These are phyloP conservation scores for Fabrea salina DNA, from an alignment of 169 alveolate genomes.

Conservation along the genomic window DNA sequence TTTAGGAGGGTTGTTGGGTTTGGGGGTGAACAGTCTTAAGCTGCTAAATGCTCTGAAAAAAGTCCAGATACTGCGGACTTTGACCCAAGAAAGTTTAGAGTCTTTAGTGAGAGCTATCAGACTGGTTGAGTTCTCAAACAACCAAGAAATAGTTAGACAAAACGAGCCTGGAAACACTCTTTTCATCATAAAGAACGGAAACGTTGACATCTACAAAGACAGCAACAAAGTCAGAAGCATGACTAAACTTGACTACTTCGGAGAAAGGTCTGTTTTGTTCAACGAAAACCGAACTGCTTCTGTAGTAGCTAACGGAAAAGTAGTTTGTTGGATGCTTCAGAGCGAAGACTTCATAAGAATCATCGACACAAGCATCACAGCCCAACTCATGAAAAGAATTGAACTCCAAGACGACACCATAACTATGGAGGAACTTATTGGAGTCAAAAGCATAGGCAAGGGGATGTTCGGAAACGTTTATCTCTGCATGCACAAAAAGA, in stretches of 20 bases:
- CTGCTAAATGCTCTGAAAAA: background rate
- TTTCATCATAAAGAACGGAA: conserved; percentile 24
- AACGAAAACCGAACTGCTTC: conserved; percentile 39
- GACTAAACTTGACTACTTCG: conserved; percentile 7
- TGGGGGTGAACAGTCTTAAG: conserved; percentile 57
- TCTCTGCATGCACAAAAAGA: background rate
- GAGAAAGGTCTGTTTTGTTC: conserved; percentile 42
- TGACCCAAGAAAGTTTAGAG: background rate
- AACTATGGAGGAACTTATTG: conserved; percentile 77
- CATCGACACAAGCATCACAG: conserved; percentile 53
- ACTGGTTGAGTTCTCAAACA: background rate
- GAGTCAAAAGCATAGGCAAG: conserved; percentile 80
- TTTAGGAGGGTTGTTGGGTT: conserved; percentile 37
- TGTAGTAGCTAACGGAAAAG: conserved; percentile 38
- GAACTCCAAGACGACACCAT: conserved; percentile 90
- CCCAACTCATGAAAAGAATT: conserved; percentile 39
- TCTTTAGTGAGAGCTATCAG: background rate
- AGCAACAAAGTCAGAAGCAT: background rate
- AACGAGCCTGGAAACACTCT: conserved; percentile 12
- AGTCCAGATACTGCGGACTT: background rate
- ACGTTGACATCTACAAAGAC: conserved; percentile 26
- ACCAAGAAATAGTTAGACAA: background rate
- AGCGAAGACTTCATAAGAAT: conserved; percentile 39
- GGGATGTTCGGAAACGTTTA: conserved; percentile 81
- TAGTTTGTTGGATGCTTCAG: background rate